Evolutionary conservation across 78 protist genomes (phyloP).

Genomic region (Dictyostelium purpureum): DNA sequence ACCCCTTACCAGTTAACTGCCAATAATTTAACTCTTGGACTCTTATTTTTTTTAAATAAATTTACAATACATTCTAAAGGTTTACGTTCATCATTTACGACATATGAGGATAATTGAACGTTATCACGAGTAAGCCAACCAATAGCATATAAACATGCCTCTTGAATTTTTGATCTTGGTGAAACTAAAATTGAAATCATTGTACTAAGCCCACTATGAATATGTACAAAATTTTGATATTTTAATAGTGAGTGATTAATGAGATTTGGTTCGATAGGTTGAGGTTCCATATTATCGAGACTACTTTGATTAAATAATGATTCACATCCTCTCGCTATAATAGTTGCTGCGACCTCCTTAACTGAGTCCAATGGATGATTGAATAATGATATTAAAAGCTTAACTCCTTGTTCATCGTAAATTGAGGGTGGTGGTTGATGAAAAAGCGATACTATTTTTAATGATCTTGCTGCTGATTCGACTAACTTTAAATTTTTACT

Average conservation of each 20-base stretch:
- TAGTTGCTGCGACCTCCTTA: constrained; percentile 43
- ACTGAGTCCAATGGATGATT: constrained; percentile 39
- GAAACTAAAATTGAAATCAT: background rate
- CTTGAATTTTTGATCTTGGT: constrained; percentile 66
- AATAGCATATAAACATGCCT: constrained; percentile 41
- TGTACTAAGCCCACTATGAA: constrained; percentile 26
- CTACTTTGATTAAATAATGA: background rate
- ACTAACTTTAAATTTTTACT: constrained; percentile 39
- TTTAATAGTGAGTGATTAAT: constrained; percentile 9
- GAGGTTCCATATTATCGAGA: background rate
- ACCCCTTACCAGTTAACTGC: constrained; percentile 36
- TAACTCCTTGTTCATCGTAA: constrained; percentile 33
- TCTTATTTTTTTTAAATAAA: constrained; percentile 7
- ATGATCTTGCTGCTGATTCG: constrained; percentile 63
- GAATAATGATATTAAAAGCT: constrained; percentile 34
- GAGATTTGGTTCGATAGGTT: too few species aligned
- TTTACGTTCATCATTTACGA: background rate
- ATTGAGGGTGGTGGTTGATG: constrained; percentile 39
- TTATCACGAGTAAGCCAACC: constrained; percentile 56
- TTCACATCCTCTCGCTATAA: constrained; percentile 54
- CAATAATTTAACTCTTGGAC: constrained; percentile 47
- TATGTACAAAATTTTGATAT: constrained; percentile 43
- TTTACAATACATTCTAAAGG: constrained; percentile 17
- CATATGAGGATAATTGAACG: background rate
- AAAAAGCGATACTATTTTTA: constrained; percentile 13